Conservation (phyloP, 768 basidiomycete species). For the Amanita subjunquillea region DNA sequence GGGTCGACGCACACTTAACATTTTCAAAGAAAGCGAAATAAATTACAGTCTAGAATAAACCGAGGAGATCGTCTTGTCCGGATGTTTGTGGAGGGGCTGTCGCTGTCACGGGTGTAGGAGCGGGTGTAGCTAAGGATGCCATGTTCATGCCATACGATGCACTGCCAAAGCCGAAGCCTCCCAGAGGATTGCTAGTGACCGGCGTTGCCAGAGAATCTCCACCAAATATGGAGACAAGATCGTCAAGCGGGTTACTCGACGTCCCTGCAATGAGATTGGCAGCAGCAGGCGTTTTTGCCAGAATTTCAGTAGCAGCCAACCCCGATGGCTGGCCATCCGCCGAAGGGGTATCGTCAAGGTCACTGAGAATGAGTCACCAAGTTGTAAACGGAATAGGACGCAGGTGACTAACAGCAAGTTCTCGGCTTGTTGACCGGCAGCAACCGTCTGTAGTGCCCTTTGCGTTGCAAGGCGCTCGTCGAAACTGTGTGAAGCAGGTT, state of each 20-base stretch:
- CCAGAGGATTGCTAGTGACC: conserved; percentile 7
- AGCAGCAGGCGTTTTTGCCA: conserved; percentile 63
- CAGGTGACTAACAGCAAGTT: conserved; percentile 57
- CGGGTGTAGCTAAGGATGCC: conserved; percentile 19
- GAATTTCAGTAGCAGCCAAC: conserved; percentile 66
- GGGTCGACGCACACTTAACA: not conserved
- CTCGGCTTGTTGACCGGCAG: conserved; percentile 85
- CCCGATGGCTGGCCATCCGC: conserved; percentile 60
- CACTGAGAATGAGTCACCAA: conserved; percentile 22
- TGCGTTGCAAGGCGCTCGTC: conserved; percentile 69
- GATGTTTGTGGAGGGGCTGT: conserved; percentile 14
- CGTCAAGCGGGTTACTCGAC: conserved; percentile 84
- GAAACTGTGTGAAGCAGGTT: conserved; percentile 21
- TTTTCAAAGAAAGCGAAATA: not conserved
- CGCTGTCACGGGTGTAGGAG: conserved; percentile 12
- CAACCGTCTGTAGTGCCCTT: conserved; percentile 87
- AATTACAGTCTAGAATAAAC: conserved; percentile 30
- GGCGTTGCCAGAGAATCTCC: conserved; percentile 12
- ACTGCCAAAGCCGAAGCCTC: conserved; percentile 11
- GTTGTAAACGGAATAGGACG: not conserved
- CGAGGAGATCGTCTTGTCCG: conserved; percentile 36
- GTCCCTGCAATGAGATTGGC: conserved; percentile 69
- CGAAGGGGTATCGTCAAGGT: conserved; percentile 73
- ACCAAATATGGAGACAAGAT: conserved; percentile 90
- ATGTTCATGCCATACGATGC: conserved; percentile 11